These are phyloP conservation scores for Huntiella savannae DNA, from an alignment of 2,329 filamentous ascomycete species.

Conservation along the genomic window DNA sequence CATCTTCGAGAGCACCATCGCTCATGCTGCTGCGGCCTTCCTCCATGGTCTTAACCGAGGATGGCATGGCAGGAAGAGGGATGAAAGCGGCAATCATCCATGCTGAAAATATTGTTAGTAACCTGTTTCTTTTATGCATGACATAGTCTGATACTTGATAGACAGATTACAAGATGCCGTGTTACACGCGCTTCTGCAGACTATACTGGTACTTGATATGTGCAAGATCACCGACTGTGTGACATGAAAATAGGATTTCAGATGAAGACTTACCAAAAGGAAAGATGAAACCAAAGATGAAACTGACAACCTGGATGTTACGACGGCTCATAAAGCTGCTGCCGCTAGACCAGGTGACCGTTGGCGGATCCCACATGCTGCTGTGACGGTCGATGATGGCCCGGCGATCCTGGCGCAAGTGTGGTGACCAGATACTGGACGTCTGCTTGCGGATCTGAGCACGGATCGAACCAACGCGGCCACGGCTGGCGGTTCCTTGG, in stretches of 20 bases:
- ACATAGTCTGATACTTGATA: constrained; percentile 11
- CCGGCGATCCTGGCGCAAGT: constrained; percentile 45
- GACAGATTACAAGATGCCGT: neutral
- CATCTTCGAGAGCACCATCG: constrained; percentile 1
- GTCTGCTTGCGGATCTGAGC: constrained; percentile 24
- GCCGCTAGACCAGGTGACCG: constrained; percentile 43
- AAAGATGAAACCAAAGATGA: constrained; percentile 59
- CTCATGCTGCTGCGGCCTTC: constrained; percentile 18
- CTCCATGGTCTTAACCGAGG: constrained; percentile 29
- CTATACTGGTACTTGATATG: neutral
- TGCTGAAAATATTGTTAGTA: constrained; percentile 24
- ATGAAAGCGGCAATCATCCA: constrained; percentile 68
- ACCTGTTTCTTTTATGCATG: neutral
- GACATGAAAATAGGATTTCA: constrained; percentile 2
- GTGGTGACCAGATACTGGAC: constrained; percentile 54
- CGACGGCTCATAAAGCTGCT: constrained; percentile 43
- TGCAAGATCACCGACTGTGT: constrained; percentile 11
- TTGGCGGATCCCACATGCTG: constrained; percentile 54
- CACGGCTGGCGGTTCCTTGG: constrained; percentile 3
- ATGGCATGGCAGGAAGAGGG: constrained; percentile 44
- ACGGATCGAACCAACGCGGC: constrained; percentile 7
- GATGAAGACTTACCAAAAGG: constrained; percentile 39
- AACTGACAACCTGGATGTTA: constrained; percentile 57
- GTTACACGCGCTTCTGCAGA: constrained; percentile 11
- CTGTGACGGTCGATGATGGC: constrained; percentile 19